phyloP scores from a whole-genome alignment of 2,329 filamentous ascomycete genomes.

The Trichoderma citrinoviride region DNA sequence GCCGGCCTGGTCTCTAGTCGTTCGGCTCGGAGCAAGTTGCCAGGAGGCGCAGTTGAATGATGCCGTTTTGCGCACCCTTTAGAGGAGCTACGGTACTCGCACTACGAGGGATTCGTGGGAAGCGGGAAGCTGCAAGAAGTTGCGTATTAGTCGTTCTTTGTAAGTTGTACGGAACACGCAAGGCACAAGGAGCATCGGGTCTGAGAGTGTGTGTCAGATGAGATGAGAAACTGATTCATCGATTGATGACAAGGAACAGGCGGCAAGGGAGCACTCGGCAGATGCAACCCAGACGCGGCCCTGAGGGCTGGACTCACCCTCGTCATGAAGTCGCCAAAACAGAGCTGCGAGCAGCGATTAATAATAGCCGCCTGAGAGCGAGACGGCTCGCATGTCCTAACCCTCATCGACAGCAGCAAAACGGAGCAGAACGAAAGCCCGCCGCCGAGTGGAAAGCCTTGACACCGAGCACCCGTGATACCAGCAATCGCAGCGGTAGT shows the following conservation, averaged over 20 bases:
- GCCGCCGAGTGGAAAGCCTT: background rate
- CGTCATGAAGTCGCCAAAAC: background rate
- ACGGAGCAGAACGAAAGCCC: background rate
- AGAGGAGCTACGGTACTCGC: background rate
- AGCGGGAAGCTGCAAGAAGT: too few species aligned
- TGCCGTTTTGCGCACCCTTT: background rate
- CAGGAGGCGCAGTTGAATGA: background rate
- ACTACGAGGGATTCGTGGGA: background rate
- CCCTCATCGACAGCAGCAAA: background rate
- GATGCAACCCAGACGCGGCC: background rate
- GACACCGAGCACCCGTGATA: background rate
- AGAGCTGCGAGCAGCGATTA: background rate
- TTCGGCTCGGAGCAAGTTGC: conserved; percentile 3
- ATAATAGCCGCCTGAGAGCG: background rate
- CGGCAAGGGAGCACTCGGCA: background rate
- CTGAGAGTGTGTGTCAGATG: background rate
- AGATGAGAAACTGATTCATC: background rate
- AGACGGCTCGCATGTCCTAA: background rate
- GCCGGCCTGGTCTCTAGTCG: background rate
- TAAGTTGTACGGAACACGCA: too few species aligned
- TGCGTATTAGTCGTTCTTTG: background rate
- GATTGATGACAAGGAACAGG: background rate
- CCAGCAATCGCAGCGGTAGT: background rate
- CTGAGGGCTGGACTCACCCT: background rate
- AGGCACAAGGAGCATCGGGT: background rate